Evolutionary conservation across 1,284 basidiomycete species (phyloP).

Genomic region (Cutaneotrichosporon cavernicola): DNA sequence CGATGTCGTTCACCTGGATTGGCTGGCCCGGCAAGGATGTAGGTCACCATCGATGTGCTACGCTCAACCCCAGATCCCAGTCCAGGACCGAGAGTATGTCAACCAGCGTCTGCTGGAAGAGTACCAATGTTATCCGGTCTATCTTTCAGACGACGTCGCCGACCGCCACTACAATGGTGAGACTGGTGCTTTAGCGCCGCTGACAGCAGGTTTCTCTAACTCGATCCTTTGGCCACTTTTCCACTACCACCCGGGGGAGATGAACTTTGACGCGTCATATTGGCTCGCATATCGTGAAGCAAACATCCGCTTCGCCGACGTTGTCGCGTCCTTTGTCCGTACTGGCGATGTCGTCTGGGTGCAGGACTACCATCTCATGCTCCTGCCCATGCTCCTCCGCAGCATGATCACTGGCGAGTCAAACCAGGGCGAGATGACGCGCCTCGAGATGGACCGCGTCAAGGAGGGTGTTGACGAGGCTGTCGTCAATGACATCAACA

Average conservation of each 20-base stretch:
- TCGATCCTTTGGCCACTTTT: slow-evolving; percentile 99
- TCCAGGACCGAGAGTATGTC: slow-evolving; percentile 78
- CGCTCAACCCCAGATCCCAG: slow-evolving; percentile 65
- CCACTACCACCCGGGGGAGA: slow-evolving; percentile 98
- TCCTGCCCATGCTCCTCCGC: slow-evolving; percentile 90
- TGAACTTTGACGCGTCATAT: slow-evolving; percentile 98
- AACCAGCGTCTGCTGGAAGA: slow-evolving; percentile 87
- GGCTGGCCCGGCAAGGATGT: slow-evolving; percentile 65
- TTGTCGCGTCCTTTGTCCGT: slow-evolving; percentile 70
- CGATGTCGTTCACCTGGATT: slow-evolving; percentile 93
- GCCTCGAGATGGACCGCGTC: slow-evolving; percentile 68
- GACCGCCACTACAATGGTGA: slow-evolving; percentile 93
- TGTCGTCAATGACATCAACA: slow-evolving; percentile 54
- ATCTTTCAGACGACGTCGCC: slow-evolving; percentile 94
- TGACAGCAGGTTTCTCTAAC: slow-evolving; percentile 73
- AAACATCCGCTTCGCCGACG: slow-evolving; percentile 91
- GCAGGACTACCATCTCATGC: slow-evolving; percentile 97
- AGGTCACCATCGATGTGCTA: slow-evolving; percentile 22
- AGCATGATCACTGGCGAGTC: slow-evolving; percentile 74
- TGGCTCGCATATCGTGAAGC: slow-evolving; percentile 98
- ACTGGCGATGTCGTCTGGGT: slow-evolving; percentile 97
- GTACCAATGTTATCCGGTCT: slow-evolving; percentile 96
- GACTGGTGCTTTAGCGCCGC: background rate
- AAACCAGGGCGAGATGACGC: slow-evolving; percentile 63
- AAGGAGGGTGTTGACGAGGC: slow-evolving; percentile 67